phyloP scores from a whole-genome alignment of 495 filamentous ascomycete species.

The Hamigera avellanea region DNA sequence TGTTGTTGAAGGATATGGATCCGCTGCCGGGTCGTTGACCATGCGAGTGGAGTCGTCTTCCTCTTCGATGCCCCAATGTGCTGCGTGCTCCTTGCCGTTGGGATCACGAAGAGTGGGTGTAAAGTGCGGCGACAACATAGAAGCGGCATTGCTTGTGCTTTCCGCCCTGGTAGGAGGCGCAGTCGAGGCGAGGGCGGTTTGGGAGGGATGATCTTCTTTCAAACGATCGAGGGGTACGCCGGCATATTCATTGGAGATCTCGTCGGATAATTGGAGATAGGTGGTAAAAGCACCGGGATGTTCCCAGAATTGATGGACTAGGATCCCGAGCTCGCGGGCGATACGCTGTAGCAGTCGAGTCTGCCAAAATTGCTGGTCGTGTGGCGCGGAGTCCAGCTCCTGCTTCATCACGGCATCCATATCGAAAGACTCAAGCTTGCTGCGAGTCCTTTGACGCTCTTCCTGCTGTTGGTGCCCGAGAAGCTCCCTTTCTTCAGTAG shows the following conservation, averaged over 20 bases:
- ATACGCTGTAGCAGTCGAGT: constrained; percentile 69
- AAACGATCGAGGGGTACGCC: constrained; percentile 35
- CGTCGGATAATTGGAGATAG: constrained; percentile 40
- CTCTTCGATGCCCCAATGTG: constrained; percentile 61
- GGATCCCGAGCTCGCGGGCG: constrained; percentile 69
- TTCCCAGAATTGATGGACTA: constrained; percentile 73
- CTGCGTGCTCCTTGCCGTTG: constrained; percentile 34
- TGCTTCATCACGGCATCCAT: constrained; percentile 24
- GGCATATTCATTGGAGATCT: constrained; percentile 37
- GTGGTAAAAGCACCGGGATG: constrained; percentile 75
- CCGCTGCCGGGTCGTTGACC: constrained; percentile 6
- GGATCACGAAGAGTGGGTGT: constrained; percentile 31
- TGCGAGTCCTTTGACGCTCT: constrained; percentile 4
- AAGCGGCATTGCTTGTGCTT: constrained; percentile 12
- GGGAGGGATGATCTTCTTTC: constrained; percentile 13
- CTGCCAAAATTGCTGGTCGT: constrained; percentile 54
- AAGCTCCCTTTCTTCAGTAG: constrained; percentile 13
- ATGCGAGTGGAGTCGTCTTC: constrained; percentile 22
- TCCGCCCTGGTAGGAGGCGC: constrained; percentile 11
- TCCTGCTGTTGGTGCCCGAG: constrained; percentile 2
- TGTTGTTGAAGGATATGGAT: not conserved
- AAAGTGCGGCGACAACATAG: constrained; percentile 31
- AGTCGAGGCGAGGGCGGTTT: constrained; percentile 6
- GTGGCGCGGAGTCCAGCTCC: constrained; percentile 23
- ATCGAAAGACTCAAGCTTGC: constrained; percentile 6